Evolutionary conservation across 73 alveolate genomes (phyloP), one percentile per base, ranked within the genome.

Genomic region (Halteria grandinella): DNA sequence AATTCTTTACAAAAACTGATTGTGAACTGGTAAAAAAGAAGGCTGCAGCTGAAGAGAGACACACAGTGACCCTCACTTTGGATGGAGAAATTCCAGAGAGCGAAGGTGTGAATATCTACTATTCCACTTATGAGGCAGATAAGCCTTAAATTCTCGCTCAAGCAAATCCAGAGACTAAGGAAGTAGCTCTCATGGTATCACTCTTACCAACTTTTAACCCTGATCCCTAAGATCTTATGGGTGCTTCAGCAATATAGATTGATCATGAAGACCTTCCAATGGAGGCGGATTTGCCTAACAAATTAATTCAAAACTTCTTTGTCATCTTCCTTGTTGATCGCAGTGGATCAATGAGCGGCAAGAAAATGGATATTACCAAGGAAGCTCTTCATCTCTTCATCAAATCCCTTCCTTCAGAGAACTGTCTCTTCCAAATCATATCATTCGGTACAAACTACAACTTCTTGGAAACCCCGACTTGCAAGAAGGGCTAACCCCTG

Each of bases 381-480:
- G 59, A 83, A 59, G 85, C 92, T 7, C 73, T 83, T 7, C 28
- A n/a, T 10, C 87, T 83, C 47, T 83, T 83, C 45, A 17, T 83
- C 40, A 32, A 55, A 29, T 47, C 79, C 36, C 72, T 83, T 17
- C 92, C 92, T 18, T 66, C 60, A 14, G 85, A 73, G 27, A 15
- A 86, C 25, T n/a, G 88, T 20, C 45, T 40, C 32, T 92, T 92
- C 79, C 85, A 92, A 70, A 84, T 92, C 18, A 59, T 92, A 2
- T 70, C 90, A 48, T 92, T 90, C 73, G 98, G 98, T 39, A 72
- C 7, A 50, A 43, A 6, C 25, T 36, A 36, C 47, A 5, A 36
- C n/a, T 36, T 11, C 11, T 36, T 36, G 47, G 47, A 36, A 60
- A 60, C 20, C 5, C 24, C 8, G 64, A 74, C 12, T 60, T 60